Percentiles rank a stretch among this genome's conserved stretches.
phyloP scores from a whole-genome alignment of 2,329 filamentous ascomycete genomes.

The Waltergamsia citrina region DNA sequence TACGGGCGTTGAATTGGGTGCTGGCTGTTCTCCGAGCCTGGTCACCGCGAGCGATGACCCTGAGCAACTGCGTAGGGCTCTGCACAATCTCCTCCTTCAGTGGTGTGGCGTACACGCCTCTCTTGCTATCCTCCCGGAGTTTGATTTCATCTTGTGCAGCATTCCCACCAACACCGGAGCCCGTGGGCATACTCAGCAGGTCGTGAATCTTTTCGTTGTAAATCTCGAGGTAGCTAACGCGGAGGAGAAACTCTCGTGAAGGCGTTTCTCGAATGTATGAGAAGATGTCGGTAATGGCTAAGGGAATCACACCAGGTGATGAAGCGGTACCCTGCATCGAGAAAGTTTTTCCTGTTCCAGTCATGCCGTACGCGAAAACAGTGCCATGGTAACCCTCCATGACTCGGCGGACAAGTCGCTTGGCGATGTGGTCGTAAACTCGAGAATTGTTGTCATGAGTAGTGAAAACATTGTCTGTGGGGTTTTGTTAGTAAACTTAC shows the following conservation, averaged over 20 bases:
- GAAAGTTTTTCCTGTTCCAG: conserved; percentile 96
- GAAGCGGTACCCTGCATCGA: conserved; percentile 98
- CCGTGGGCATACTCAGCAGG: conserved; percentile 66
- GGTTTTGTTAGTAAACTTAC: conserved; percentile 10
- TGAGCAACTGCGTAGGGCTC: conserved; percentile 86
- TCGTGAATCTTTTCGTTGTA: conserved; percentile 99
- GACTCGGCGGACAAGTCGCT: conserved; percentile 85
- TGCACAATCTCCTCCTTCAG: conserved; percentile 98
- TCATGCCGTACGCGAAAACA: conserved; percentile 98
- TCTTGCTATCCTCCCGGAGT: conserved; percentile 88
- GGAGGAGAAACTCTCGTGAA: conserved; percentile 82
- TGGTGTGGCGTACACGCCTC: conserved; percentile 91
- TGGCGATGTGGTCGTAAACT: conserved; percentile 91
- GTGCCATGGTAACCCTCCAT: conserved; percentile 99
- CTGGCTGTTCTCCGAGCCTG: conserved; percentile 83
- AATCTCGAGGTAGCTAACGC: conserved; percentile 97
- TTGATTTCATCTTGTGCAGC: conserved; percentile 85
- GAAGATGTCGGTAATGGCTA: conserved; percentile 98
- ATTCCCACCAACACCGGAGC: conserved; percentile 41
- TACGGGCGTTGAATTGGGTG: conserved; percentile 93
- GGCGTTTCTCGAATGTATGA: conserved; percentile 98
- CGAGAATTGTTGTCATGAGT: conserved; percentile 88
- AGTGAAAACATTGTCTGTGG: conserved; percentile 86
- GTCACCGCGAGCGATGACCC: conserved; percentile 92
- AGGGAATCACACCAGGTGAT: conserved; percentile 89